Evolutionary conservation across 169 alveolate genomes (phyloP).

Genomic region (Sarcocystis neurona): DNA sequence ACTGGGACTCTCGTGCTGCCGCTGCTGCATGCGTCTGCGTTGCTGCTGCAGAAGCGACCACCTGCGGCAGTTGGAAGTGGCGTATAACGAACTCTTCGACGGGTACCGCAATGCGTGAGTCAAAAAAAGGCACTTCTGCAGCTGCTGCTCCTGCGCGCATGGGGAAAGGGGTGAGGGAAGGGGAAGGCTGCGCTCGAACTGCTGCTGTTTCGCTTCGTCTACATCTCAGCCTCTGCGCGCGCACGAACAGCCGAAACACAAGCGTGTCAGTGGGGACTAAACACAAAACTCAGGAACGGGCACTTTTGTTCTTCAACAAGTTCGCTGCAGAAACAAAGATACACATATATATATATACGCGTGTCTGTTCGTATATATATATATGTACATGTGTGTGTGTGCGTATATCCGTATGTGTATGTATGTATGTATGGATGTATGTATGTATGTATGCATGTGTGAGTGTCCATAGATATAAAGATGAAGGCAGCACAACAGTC

Average conservation of each 20-base stretch:
- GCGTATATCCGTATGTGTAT: background rate
- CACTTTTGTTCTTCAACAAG: no score
- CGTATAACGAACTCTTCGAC: constrained; percentile 12
- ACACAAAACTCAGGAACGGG: no score
- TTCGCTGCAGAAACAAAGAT: no score
- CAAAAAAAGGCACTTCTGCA: background rate
- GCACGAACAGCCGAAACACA: no score
- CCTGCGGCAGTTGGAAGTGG: constrained; percentile 22
- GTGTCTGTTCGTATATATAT: no score
- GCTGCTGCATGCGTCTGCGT: background rate
- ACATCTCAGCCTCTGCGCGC: no score
- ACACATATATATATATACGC: no score
- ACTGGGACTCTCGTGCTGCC: background rate
- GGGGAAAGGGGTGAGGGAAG: background rate
- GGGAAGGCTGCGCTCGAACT: background rate
- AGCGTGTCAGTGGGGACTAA: no score
- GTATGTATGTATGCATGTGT: background rate
- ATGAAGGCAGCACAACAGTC: no score
- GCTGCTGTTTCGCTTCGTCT: no score
- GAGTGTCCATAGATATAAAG: background rate
- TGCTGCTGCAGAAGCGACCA: constrained; percentile 8
- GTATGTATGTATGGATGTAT: background rate
- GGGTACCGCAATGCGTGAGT: constrained; percentile 34
- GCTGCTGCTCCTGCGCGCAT: background rate
- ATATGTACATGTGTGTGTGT: no score